A percentile compares a stretch with the other conserved stretches of the same genome.
phyloP scores from a whole-genome alignment of 805 yeast genomes.

The Kuraishia floccosa region DNA sequence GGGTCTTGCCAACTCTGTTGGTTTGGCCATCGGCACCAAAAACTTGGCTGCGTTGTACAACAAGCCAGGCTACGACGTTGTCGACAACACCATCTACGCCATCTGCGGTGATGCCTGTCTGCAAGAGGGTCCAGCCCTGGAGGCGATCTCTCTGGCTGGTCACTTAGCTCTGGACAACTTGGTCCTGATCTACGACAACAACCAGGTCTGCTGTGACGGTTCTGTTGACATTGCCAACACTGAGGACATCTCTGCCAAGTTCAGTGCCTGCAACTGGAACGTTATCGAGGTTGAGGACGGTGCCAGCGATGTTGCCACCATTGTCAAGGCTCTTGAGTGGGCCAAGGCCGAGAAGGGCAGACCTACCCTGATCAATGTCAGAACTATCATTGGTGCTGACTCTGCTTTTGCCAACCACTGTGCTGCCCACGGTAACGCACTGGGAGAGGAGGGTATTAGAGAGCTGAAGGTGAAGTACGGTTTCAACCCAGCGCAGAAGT shows the following conservation, averaged over 20 bases:
- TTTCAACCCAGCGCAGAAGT: slow-evolving; percentile 11
- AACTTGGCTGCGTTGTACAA: slow-evolving; percentile 22
- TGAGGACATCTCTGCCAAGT: slow-evolving; percentile 20
- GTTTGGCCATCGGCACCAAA: slow-evolving; percentile 25
- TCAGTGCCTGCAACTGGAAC: slow-evolving; percentile 23
- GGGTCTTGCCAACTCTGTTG: slow-evolving; percentile 27
- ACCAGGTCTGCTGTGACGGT: slow-evolving; percentile 25
- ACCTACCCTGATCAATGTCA: slow-evolving; percentile 23
- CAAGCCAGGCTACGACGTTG: slow-evolving; percentile 19
- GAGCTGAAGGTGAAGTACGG: slow-evolving; percentile 8
- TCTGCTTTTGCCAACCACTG: slow-evolving; percentile 19
- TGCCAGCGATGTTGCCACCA: slow-evolving; percentile 15
- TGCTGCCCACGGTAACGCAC: slow-evolving; percentile 24
- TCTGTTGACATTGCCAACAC: slow-evolving; percentile 20
- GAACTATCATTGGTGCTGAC: slow-evolving; percentile 22
- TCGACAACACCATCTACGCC: slow-evolving; percentile 18
- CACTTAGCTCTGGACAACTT: slow-evolving; percentile 23
- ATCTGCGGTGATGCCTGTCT: slow-evolving; percentile 28
- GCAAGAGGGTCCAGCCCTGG: slow-evolving; percentile 27
- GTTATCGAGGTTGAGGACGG: slow-evolving; percentile 24
- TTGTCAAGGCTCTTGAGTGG: slow-evolving; percentile 20
- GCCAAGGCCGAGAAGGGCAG: slow-evolving; percentile 17
- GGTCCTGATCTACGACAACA: slow-evolving; percentile 23
- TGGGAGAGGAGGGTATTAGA: slow-evolving; percentile 14
- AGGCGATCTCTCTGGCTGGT: slow-evolving; percentile 27